Conservation (phyloP, 805 yeast species). For the Spencermartinsiella europaea region DNA sequence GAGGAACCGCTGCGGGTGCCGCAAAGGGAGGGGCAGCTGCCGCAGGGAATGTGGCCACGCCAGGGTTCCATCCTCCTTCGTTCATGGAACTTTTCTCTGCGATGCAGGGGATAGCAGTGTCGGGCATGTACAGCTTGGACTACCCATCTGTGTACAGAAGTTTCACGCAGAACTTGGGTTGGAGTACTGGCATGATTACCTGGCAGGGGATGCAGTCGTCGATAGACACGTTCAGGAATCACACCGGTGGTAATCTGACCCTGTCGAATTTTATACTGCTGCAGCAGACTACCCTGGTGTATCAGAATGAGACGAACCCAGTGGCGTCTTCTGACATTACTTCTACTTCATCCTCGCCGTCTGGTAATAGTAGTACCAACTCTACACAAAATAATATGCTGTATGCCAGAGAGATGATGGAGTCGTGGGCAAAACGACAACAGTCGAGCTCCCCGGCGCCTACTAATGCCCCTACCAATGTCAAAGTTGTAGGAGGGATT, state of each 20-base stretch:
- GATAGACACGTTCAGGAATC: constrained; percentile 26
- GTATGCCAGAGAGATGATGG: background rate
- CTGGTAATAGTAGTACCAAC: constrained; percentile 9
- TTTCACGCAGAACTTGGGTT: constrained; percentile 31
- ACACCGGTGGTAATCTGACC: constrained; percentile 31
- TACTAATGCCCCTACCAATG: background rate
- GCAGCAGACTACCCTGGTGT: constrained; percentile 16
- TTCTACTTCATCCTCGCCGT: constrained; percentile 3
- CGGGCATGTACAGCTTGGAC: constrained; percentile 30
- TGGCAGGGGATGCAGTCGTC: constrained; percentile 28
- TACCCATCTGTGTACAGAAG: constrained; percentile 30
- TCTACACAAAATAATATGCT: constrained; percentile 2
- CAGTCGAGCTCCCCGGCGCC: background rate
- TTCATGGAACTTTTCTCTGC: constrained; percentile 26
- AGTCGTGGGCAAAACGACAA: background rate
- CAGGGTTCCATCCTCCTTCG: constrained; percentile 24
- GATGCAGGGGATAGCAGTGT: constrained; percentile 29
- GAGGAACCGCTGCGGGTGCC: constrained; percentile 10
- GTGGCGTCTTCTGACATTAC: constrained; percentile 5
- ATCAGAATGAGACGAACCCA: constrained; percentile 12
- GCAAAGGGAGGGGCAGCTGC: constrained; percentile 8
- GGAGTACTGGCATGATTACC: constrained; percentile 30
- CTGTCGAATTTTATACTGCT: constrained; percentile 8
- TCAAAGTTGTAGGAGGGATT: constrained; percentile 26
- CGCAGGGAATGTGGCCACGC: constrained; percentile 8